phyloP scores from a whole-genome alignment of 352 stramenopile species.

The Phytophthora cactorum region DNA sequence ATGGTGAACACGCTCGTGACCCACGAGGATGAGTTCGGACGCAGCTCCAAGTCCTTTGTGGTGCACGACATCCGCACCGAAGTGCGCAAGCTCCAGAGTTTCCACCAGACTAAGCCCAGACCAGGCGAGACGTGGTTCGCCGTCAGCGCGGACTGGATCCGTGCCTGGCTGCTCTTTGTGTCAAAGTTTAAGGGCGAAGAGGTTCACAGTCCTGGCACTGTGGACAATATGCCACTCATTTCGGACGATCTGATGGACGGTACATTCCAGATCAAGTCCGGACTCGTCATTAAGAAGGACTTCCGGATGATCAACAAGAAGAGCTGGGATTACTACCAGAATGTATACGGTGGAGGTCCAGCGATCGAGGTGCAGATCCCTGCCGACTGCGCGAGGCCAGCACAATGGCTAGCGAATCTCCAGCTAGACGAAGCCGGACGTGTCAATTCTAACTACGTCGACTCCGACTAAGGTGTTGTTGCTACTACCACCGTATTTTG shows the following conservation, averaged over 20 bases:
- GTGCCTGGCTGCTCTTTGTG: constrained; percentile 74
- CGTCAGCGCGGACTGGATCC: constrained; percentile 69
- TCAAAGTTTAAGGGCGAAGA: constrained; percentile 75
- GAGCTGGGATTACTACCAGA: constrained; percentile 80
- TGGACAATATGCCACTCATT: constrained; percentile 82
- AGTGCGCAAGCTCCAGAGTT: constrained; percentile 65
- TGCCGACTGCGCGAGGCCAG: constrained; percentile 53
- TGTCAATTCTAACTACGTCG: constrained; percentile 73
- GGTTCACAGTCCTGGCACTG: constrained; percentile 55
- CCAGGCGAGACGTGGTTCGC: constrained; percentile 76
- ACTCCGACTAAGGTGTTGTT: constrained; percentile 32
- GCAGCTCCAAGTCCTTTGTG: constrained; percentile 41
- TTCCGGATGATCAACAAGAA: constrained; percentile 85
- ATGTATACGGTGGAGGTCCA: constrained; percentile 71
- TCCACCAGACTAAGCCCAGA: constrained; percentile 66
- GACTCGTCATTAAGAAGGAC: constrained; percentile 71
- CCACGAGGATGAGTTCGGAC: constrained; percentile 78
- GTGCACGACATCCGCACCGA: constrained; percentile 68
- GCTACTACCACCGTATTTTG: neutral
- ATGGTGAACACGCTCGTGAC: constrained; percentile 57
- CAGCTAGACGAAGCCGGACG: constrained; percentile 58
- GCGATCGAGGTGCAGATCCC: constrained; percentile 77
- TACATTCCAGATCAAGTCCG: constrained; percentile 67
- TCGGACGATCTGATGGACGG: constrained; percentile 70
- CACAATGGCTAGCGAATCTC: constrained; percentile 56